Base-by-base conservation (phyloP, 768 basidiomycete genomes). In the Mycena epipterygia region DNA sequence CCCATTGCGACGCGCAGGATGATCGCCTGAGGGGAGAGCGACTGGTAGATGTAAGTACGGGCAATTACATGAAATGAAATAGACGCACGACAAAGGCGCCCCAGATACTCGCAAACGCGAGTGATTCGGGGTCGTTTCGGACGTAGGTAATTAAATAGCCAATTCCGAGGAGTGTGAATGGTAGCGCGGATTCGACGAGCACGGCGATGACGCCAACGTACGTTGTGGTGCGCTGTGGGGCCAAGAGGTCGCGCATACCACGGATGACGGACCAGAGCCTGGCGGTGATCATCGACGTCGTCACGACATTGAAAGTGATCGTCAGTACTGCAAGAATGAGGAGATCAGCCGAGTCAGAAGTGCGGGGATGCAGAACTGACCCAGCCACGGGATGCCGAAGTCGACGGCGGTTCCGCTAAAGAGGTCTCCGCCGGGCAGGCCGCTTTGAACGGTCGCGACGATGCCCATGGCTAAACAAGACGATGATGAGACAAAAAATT, bases 141-240 rank as follows among this genome's bases (percentile, higher is more conserved):
- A 75, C 80, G 77, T 73, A 84, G 51, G 60, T 78, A 76, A 73
- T 70, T 16, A 81, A 63, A 69, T 83, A 77, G 19, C 78, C 73
- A 56, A 81, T 71, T 14, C 80, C 80, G 21, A 79, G 62, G 17
- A 80, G 17, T 16, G 77, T 76, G 75, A 79, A 81, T 3, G 79
- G 79, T 17, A 76, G 49, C 9, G 81, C 80, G 14, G 75, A 76
- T 67, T 81, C 80, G 59, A 82, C 69, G 25, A 81, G 70, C 53
- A 81, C 76, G 21, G 80, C 74, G 13, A 73, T 68, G 21, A 78
- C 73, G 29, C 75, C 75, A 3, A 79, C 80, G 75, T 81, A 83
- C 35, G 68, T 67, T 16, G 64, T 57, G 27, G 75, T 69, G 33
- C 71, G 68, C 23, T 77, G 74, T 21, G 55, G 57, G 13, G 70